Evolutionary conservation across 345 rosid genomes (phyloP), one percentile per base, ranked within the genome.

Genomic region (Euclidium syriacum): DNA sequence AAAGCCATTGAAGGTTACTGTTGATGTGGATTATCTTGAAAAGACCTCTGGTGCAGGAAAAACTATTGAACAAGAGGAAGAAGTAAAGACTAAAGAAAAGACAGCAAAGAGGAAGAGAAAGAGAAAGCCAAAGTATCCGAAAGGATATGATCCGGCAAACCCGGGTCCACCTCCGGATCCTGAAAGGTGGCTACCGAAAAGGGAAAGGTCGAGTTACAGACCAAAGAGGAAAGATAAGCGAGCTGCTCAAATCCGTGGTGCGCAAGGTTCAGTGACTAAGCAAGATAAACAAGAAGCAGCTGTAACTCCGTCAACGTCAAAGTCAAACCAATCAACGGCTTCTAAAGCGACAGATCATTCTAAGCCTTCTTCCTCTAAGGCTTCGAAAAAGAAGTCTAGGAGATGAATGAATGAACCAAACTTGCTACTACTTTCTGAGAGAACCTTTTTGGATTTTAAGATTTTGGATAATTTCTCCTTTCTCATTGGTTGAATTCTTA

Each of bases 141-240:
- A 85, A 79, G 98, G 98, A n/a, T 92, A 86, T 25, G 97, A 94
- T 76, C 95, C 95, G 0, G 85, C 91, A 0, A 85, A 94, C 80
- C 99, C 97, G 0, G 99, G 99, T 51, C 96, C 99, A 57, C 97
- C 90, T 20, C 97, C 99, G 0, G 96, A 94, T 64, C 99, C 96
- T 1, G 99, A 90, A 72, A 81, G 99, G 73, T 94, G 99, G 99
- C 97, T 94, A 19, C 97, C 97, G 2, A 89, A 71, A 85, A 86
- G 96, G 62, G 98, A 92, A 64, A 81, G 96, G 71, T 92, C 98
- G 1, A 92, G 90, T 75, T 90, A 81, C 75, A 78, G 81, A 73
- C 97, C 98, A 52, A 90, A 87, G 79, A 83, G 99, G 67, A 90
- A 83, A 81, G 99, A 94, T 54, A 90, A 90, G 85, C 78, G 96